Conservation (phyloP, 192 early-diverging fungal species). For the Lunasporangiospora selenospora region DNA sequence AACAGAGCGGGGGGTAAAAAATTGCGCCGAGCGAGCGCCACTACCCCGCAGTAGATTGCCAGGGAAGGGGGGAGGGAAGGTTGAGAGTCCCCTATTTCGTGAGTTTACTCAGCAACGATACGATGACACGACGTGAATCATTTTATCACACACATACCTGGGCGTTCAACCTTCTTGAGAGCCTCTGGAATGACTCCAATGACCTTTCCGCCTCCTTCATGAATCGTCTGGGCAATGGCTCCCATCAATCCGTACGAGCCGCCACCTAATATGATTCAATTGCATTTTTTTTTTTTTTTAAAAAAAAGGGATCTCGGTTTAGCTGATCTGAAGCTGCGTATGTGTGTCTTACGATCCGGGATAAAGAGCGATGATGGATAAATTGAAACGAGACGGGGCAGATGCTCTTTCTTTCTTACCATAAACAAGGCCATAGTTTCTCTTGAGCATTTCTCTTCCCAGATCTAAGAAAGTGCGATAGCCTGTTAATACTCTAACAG, state of each 20-base stretch:
- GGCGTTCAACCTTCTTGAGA: constrained; percentile 52
- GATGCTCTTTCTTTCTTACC: constrained; percentile 47
- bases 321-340: too few species aligned
- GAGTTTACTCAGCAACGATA: too few species aligned
- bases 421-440: constrained; percentile 71
- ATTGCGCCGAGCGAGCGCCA: too few species aligned
- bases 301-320: too few species aligned
- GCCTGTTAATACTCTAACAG: background rate
- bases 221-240: constrained; percentile 70
- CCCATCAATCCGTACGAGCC: constrained; percentile 84
- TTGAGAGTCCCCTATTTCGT: too few species aligned
- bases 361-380: constrained; percentile 54
- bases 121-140: too few species aligned
- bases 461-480: constrained; percentile 42
- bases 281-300: background rate
- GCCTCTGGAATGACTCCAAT: constrained; percentile 80
- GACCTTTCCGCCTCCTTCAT: constrained; percentile 65
- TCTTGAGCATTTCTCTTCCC: constrained; percentile 59
- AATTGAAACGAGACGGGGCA: constrained; percentile 43
- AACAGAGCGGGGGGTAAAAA: too few species aligned
- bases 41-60: too few species aligned
- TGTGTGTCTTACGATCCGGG: too few species aligned
- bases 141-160: too few species aligned
- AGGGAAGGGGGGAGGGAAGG: too few species aligned
- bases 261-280: constrained; percentile 47